These are phyloP conservation scores for Pichia sp. DNA, from an alignment of 1,139 yeast genomes.

Conservation along the genomic window DNA sequence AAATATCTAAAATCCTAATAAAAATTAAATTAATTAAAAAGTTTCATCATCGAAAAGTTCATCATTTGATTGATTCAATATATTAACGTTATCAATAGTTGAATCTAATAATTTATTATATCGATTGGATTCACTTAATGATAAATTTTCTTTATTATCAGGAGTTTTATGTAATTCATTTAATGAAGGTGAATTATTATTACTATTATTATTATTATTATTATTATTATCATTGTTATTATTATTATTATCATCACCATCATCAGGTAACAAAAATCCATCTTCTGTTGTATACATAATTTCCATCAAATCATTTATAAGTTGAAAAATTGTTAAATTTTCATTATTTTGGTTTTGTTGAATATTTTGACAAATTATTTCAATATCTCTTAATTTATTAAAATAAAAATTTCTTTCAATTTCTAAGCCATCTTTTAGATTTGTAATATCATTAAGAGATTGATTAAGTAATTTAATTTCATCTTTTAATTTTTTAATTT, in stretches of 20 bases:
- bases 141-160: not conserved
- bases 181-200: no score
- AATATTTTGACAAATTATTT: constrained; percentile 66
- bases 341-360: constrained; percentile 30
- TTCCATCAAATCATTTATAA: constrained; percentile 60
- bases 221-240: no score
- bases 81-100: not conserved
- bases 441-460: not conserved
- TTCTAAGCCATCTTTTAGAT: constrained; percentile 41
- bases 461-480: not conserved
- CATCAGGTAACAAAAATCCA: constrained; percentile 51
- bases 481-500: not conserved
- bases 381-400: constrained; percentile 83
- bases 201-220: no score
- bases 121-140: not conserved
- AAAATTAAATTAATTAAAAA: constrained; percentile 1
- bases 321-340: constrained; percentile 26
- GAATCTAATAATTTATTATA: not conserved
- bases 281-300: constrained; percentile 79
- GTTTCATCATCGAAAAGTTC: constrained; percentile 13
- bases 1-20: no score
- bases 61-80: not conserved
- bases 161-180: not conserved
- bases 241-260: no score
- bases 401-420: constrained; percentile 86